Evolutionary conservation across 148 eudicot species (phyloP), one percentile per base, ranked within the genome.

Genomic region (Camellia japonica): DNA sequence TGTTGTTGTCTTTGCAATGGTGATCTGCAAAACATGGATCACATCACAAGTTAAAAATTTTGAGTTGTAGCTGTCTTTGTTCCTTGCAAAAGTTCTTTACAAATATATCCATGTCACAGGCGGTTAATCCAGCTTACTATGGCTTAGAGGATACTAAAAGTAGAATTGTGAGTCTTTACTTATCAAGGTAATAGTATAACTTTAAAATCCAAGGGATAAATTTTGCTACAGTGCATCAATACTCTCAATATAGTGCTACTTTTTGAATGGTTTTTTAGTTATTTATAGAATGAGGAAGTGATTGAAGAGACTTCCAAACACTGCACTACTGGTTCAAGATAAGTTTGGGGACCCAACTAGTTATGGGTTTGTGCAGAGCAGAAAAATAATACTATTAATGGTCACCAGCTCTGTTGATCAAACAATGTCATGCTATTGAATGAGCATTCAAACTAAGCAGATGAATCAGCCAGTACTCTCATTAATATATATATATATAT

Each of bases 61-160:
- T 49, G 9, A 51, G 70, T 61, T n/a, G 12, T 73, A 62, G 76
- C 74, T 66, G 10, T 69, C 42, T 11, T 14, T 55, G 5, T 75
- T 77, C 54, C 52, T 71, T 20, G 56, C 13, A 7, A 76, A 80
- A 23, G 15, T 71, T 3, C 66, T 68, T 61, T 44, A 52, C 56
- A 64, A 23, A 47, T 77, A 74, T 68, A 19, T 78, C 60, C 42
- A 51, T 79, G 67, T 66, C 2, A 51, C 93, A 95, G 98, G 88
- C 80, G 83, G 89, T 93, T 80, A 95, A 95, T 88, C 99, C 97
- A 78, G 94, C 97, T 75, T 95, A 95, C 83, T 93, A 95, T 86
- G 99, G 97, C 71, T 83, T 95, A 83, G 97, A 93, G 72, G 90
- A 88, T 80, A 87, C 86, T 52, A 92, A 91, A 81, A 92, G 94